Evolutionary conservation across 768 basidiomycete species (phyloP).

Genomic region (Lepiota venenata): DNA sequence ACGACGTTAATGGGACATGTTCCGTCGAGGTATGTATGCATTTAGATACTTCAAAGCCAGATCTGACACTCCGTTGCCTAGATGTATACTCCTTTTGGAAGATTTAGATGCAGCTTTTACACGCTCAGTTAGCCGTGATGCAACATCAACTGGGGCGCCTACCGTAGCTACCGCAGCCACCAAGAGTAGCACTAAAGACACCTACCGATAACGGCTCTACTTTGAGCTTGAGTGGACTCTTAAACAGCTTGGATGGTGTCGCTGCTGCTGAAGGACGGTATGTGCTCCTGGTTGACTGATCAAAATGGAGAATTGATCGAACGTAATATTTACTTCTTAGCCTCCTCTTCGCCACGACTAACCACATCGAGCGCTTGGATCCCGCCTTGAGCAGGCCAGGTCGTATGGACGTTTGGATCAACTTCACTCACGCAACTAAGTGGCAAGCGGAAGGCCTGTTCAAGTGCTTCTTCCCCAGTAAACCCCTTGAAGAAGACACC

Average conservation of each 20-base stretch:
- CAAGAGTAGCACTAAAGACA: slow-evolving; percentile 34
- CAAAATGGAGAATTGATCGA: slow-evolving; percentile 8
- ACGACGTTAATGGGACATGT: slow-evolving; percentile 87
- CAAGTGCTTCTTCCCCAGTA: slow-evolving; percentile 90
- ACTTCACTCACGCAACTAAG: slow-evolving; percentile 87
- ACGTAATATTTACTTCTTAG: slow-evolving; percentile 30
- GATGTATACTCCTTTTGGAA: slow-evolving; percentile 91
- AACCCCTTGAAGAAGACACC: slow-evolving; percentile 29
- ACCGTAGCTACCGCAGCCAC: slow-evolving; percentile 39
- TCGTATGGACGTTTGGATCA: slow-evolving; percentile 91
- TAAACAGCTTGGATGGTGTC: slow-evolving; percentile 85
- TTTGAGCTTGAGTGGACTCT: slow-evolving; percentile 77
- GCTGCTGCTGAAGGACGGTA: slow-evolving; percentile 85
- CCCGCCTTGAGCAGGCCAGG: slow-evolving; percentile 86
- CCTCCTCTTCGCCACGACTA: slow-evolving; percentile 88
- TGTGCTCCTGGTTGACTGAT: slow-evolving; percentile 23
- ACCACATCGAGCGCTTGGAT: slow-evolving; percentile 92
- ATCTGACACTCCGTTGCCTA: slow-evolving; percentile 25
- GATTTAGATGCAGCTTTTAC: slow-evolving; percentile 94
- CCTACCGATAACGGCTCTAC: slow-evolving; percentile 72
- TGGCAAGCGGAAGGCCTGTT: slow-evolving; percentile 94
- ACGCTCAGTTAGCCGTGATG: slow-evolving; percentile 80
- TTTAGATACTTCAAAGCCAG: slow-evolving; percentile 7
- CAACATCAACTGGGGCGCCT: slow-evolving; percentile 73
- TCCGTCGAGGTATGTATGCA: slow-evolving; percentile 59